phyloP scores from a whole-genome alignment of 148 eudicot genomes.

The Cornus florida region DNA sequence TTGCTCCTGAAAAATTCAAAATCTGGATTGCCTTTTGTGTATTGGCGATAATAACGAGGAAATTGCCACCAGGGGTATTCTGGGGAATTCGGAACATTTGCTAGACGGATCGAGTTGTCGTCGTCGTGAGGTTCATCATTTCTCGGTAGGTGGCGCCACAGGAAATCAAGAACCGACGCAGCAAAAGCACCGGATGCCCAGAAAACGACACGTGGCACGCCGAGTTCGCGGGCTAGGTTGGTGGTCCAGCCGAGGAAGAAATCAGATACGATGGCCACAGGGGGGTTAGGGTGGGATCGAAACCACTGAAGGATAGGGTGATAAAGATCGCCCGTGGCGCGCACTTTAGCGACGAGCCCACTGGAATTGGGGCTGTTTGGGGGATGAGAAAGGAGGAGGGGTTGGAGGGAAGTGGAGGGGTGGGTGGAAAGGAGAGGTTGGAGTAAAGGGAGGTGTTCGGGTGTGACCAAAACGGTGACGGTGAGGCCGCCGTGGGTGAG shows the following conservation, averaged over 20 bases:
- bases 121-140: constrained; percentile 8
- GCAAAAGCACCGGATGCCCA: constrained; percentile 32
- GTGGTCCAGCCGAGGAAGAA: constrained; percentile 70
- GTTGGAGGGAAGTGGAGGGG: constrained; percentile 32
- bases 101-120: not conserved
- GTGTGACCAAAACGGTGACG: constrained; percentile 61
- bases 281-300: constrained; percentile 42
- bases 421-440: constrained; percentile 45
- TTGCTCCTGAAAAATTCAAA: constrained; percentile 31
- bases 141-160: constrained; percentile 20
- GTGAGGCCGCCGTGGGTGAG: constrained; percentile 32
- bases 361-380: constrained; percentile 25
- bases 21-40: constrained; percentile 32
- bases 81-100: constrained; percentile 23
- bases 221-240: constrained; percentile 30
- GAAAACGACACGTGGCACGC: constrained; percentile 50
- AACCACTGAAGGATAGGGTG: constrained; percentile 51
- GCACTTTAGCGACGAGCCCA: not conserved
- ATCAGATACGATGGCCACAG: constrained; percentile 61
- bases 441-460: constrained; percentile 55
- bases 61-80: constrained; percentile 18
- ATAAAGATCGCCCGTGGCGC: constrained; percentile 17
- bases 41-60: constrained; percentile 26
- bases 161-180: constrained; percentile 7
- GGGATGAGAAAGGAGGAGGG: constrained; percentile 45